Evolutionary conservation across 768 basidiomycete species (phyloP), one percentile per base, ranked within the genome.

Genomic region (Hirschioporus abietinus): DNA sequence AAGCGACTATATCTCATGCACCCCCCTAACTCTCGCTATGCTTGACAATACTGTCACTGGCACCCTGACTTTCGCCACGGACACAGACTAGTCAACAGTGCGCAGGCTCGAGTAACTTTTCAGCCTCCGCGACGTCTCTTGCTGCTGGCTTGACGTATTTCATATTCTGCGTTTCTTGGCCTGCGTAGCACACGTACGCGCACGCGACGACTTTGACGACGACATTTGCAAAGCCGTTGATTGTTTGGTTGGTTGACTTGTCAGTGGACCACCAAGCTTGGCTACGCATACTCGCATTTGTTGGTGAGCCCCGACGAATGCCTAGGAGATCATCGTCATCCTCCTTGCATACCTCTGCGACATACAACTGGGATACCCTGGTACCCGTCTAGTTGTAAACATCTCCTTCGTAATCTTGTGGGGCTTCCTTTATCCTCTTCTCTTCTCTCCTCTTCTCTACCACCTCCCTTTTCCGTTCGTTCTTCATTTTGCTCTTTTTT

Each of bases 361-460:
- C 30, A 30, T 30, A 30, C 30, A 30, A 30, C 30, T 20, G 12
- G 42, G 20, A 3, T 52, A 12, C 42, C 42, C 42, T 20, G 42
- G 42, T 3, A 20, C 42, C 20, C 20, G 15, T 52, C 42, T 52
- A 52, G 42, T 52, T 20, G 26, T 71, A 70, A 7, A 70, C 34
- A 57, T 70, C 70, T 70, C 68, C 30, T 30, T 8, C 30, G 30
- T 30, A 30, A 30, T 3, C 30, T 30, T 8, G 30, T 30, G 30
- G 30, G 8, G 30, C 30, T 30, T 30, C 30, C 30, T 30, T 8
- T 30, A 30, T 8, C 8, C 30, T 30, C 30, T 30, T 30, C 30
- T 71, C 60, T 71, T 70, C 34, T 69, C 70, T 25, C 69, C 70
- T 71, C 68, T 25, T 69, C 70, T 25, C 69, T 67, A 57, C 70